Percentiles rank a stretch among this genome's conserved stretches.
These are phyloP conservation scores for Pseudocercospora vitis DNA, from an alignment of 2,329 filamentous ascomycete species.

Conservation along the genomic window DNA sequence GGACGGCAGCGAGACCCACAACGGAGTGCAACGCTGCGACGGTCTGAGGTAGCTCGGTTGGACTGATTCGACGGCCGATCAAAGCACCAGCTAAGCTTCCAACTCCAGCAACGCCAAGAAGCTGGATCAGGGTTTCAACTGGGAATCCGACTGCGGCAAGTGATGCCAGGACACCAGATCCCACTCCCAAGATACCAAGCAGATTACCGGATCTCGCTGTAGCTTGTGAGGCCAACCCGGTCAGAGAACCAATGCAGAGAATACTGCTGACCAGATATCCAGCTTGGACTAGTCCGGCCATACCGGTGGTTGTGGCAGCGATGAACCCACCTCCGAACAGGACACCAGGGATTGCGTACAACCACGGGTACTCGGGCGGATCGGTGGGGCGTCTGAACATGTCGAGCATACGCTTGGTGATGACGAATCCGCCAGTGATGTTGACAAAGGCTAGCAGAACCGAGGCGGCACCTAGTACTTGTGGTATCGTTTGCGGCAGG, in stretches of 20 bases:
- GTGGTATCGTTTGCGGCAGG: constrained; percentile 74
- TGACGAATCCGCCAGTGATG: constrained; percentile 83
- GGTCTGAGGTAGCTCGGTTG: constrained; percentile 84
- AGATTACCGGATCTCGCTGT: constrained; percentile 85
- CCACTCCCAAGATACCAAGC: constrained; percentile 81
- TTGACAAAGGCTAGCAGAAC: constrained; percentile 87
- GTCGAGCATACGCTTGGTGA: constrained; percentile 90
- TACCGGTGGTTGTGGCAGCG: constrained; percentile 75
- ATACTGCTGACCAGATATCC: constrained; percentile 84
- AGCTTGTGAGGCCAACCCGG: constrained; percentile 74
- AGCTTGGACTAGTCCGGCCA: constrained; percentile 80
- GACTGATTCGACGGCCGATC: constrained; percentile 83
- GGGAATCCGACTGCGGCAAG: constrained; percentile 78
- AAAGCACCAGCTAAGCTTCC: constrained; percentile 69
- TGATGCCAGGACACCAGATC: constrained; percentile 78
- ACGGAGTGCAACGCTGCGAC: constrained; percentile 88
- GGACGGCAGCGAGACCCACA: constrained; percentile 81
- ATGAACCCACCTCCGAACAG: constrained; percentile 80
- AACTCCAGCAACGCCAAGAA: constrained; percentile 70
- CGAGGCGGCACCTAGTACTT: constrained; percentile 73
- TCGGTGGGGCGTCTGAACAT: constrained; percentile 87
- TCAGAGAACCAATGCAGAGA: constrained; percentile 81
- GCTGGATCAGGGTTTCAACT: constrained; percentile 75
- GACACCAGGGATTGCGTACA: constrained; percentile 75
- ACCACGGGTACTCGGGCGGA: constrained; percentile 82